Conservation (phyloP, 75 land plant species). For the Larix kaempferi region DNA sequence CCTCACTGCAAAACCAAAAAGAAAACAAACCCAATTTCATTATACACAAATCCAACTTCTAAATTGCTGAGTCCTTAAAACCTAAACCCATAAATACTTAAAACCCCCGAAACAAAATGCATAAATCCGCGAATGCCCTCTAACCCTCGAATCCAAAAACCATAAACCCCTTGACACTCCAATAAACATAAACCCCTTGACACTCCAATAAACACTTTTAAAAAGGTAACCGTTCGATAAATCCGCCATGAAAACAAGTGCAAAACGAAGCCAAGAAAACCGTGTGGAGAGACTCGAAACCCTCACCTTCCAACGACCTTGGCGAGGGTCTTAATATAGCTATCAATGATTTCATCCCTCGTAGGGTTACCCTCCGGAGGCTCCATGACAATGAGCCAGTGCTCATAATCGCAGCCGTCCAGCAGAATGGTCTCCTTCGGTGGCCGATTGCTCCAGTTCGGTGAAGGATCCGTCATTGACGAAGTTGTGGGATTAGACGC, state of each 20-base stretch:
- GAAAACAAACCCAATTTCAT: not conserved
- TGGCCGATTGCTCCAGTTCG: slow-evolving; percentile 65
- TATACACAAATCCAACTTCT: too few relatives aligned
- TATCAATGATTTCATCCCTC: slow-evolving; percentile 37
- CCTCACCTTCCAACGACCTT: slow-evolving; percentile 30
- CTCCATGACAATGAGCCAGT: slow-evolving; percentile 55
- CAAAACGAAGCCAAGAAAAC: not conserved
- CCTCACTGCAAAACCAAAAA: slow-evolving; percentile 38
- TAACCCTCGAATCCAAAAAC: not conserved
- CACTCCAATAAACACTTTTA: not conserved
- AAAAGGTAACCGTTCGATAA: not conserved
- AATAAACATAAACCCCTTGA: not conserved
- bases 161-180: not conserved
- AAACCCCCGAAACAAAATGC: not conserved
- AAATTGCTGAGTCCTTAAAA: not conserved
- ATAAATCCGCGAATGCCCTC: not conserved
- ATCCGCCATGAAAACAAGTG: too few relatives aligned
- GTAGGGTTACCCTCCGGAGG: slow-evolving; percentile 18
- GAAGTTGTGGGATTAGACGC: slow-evolving; percentile 31
- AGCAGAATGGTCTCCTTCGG: slow-evolving; percentile 50
- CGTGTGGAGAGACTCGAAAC: not conserved
- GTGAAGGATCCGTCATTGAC: slow-evolving; percentile 52
- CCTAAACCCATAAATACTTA: not conserved
- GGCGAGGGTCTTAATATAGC: slow-evolving; percentile 38
- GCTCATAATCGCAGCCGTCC: slow-evolving; percentile 50